Evolutionary conservation across 768 basidiomycete genomes (phyloP), one percentile per base, ranked within the genome.

Genomic region (Antrodiella citrinella): DNA sequence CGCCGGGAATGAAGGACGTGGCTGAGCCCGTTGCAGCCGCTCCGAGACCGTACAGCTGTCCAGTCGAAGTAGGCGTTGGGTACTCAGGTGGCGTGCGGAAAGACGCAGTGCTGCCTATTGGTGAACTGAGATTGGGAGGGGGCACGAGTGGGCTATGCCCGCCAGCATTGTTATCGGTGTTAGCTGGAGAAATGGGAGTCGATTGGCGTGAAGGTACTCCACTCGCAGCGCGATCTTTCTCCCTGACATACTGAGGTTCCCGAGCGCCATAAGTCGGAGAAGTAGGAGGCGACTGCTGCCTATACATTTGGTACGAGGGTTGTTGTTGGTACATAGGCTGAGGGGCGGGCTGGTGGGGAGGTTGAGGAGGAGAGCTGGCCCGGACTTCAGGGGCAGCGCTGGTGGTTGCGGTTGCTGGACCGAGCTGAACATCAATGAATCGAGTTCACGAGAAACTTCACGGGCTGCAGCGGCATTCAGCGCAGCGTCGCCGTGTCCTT

Each of bases 381-480:
- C 61, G 24, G 75, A 73, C 20, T 7, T 74, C 42, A 44, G 22
- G 44, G 61, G 59, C 7, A 64, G 62, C 1, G 61, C 47, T 22
- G 66, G 44, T 7, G 30, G 30, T 57, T 68, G 54, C 4, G 56
- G 58, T 55, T 51, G 41, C 18, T 7, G 18, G 9, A 9, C 59
- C 0, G 71, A 61, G 49, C 55, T 65, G 53, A 72, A 74, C 50
- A 69, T 72, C 15, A 86, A 64, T 18, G 78, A 70, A 50, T 84
- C 81, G 45, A 86, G 57, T 59, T 86, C 86, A 11, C 77, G 74
- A 11, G 75, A 75, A 1, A 89, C 72, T 61, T 84, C 84, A 15
- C 79, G 73, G 3, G 84, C 84, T 22, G 81, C 84, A 15, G 84
- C 86, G 1, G 77, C 79, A 55, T 82, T 78, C 23, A 77, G 71